Conservation (phyloP, 257 asterid genomes). For the Solanum chaucha region DNA sequence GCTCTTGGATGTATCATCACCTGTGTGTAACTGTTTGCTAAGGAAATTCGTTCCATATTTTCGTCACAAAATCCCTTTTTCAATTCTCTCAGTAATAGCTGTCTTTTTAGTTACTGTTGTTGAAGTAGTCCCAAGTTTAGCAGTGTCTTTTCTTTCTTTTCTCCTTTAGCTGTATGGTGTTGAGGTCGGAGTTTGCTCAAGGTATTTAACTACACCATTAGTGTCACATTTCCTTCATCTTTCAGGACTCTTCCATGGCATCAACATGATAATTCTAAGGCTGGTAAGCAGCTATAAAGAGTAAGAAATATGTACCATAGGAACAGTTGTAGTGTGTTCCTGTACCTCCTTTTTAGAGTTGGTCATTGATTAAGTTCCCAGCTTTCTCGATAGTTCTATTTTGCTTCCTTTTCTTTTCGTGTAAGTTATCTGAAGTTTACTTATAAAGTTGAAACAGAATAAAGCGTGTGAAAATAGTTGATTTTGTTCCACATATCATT, state of each 20-base stretch:
- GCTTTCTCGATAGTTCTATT: not conserved
- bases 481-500: not conserved
- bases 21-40: not conserved
- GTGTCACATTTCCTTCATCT: not conserved
- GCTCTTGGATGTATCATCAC: slow-evolving; percentile 3
- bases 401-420: not conserved
- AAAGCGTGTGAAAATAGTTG: not conserved
- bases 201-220: not conserved
- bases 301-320: no score
- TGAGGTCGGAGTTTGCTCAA: not conserved
- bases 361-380: not conserved
- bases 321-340: no score
- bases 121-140: not conserved
- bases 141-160: not conserved
- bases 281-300: no score
- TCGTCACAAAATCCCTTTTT: not conserved
- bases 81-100: not conserved
- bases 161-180: not conserved
- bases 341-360: no score
- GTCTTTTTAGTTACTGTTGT: not conserved
- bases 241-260: not conserved
- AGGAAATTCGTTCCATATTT: not conserved
- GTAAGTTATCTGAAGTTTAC: not conserved
- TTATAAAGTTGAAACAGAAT: not conserved
- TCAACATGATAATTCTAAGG: no score